These are phyloP conservation scores for Geranium brycei DNA, from an alignment of 345 rosid genomes.

Conservation along the genomic window DNA sequence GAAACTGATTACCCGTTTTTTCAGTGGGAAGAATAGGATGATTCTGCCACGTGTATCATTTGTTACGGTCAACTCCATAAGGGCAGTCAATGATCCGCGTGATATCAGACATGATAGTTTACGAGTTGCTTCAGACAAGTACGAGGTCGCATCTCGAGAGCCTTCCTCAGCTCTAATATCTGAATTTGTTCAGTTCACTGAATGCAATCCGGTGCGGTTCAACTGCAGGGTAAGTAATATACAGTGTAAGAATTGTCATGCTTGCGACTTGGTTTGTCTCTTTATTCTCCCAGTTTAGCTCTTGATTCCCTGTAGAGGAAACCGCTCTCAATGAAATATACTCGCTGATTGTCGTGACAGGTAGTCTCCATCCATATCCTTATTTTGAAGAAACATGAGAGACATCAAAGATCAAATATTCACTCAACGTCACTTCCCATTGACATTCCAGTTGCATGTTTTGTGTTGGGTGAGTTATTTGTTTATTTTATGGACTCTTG, in stretches of 20 bases:
- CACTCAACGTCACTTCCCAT: constrained; percentile 20
- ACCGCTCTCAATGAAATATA: not conserved
- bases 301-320: not conserved
- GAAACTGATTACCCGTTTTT: constrained; percentile 3
- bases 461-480: constrained; percentile 55
- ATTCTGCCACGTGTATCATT: constrained; percentile 46
- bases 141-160: constrained; percentile 13
- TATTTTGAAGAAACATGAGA: constrained; percentile 37
- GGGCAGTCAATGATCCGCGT: constrained; percentile 19
- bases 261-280: not conserved
- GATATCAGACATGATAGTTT: constrained; percentile 10
- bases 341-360: constrained; percentile 29
- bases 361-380: constrained; percentile 43
- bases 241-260: not conserved
- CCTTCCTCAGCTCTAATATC: constrained; percentile 32
- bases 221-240: constrained; percentile 48
- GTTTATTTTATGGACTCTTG: not conserved
- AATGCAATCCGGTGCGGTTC: constrained; percentile 25
- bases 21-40: constrained; percentile 30
- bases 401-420: constrained; percentile 12
- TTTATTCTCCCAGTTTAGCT: not conserved
- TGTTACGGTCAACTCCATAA: constrained; percentile 38
- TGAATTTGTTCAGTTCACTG: constrained; percentile 20
- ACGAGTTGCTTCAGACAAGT: constrained; percentile 10
- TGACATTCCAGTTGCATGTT: constrained; percentile 62